A percentile compares a stretch with the other conserved stretches of the same genome.
Conservation (phyloP, 306 rosid species). For the Parietaria judaica region DNA sequence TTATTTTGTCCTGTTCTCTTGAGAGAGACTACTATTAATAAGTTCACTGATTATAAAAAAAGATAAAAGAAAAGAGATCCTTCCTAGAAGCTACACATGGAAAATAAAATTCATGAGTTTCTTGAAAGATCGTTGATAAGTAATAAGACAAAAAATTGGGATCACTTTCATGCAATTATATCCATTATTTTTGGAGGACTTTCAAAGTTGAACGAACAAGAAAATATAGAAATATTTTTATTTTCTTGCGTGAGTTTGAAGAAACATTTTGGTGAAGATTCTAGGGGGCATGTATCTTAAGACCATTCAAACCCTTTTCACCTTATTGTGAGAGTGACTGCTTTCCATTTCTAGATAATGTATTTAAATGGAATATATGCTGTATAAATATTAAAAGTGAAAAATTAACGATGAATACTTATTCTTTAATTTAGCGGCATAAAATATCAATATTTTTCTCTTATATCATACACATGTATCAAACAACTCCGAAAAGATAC, state of each 20-base stretch:
- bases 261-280: conserved; percentile 11
- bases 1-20: conserved; percentile 12
- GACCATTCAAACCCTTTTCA: conserved; percentile 41
- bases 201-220: conserved; percentile 25
- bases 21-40: not conserved
- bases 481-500: no score
- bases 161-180: conserved; percentile 32
- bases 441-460: not conserved
- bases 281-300: conserved; percentile 58
- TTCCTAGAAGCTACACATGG: conserved; percentile 46
- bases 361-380: no score
- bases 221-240: conserved; percentile 4
- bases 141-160: not conserved
- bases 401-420: no score
- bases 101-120: conserved; percentile 14
- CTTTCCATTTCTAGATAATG: no score
- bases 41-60: conserved; percentile 12
- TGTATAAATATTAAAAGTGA: no score
- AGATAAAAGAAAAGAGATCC: conserved; percentile 2
- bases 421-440: no score
- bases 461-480: no score
- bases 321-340: not conserved
- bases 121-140: conserved; percentile 27
- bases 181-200: conserved; percentile 65
- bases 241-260: conserved; percentile 34